Evolutionary conservation across 257 asterid species (phyloP).

Genomic region (Nicotiana undulata): DNA sequence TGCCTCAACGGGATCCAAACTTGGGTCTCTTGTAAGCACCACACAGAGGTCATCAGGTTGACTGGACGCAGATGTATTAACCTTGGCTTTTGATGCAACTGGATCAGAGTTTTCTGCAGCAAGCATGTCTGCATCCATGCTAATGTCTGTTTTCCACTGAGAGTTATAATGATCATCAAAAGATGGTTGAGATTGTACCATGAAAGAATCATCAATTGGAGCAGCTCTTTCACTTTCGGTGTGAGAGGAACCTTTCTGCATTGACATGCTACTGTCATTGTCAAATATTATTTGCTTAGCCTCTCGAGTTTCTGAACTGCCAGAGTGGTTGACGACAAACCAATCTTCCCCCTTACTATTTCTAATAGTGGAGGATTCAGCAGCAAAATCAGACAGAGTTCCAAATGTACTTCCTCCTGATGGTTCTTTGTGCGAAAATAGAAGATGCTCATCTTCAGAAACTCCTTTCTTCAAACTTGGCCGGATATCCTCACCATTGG

Average conservation of each 20-base stretch:
- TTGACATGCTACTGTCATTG: constrained; percentile 16
- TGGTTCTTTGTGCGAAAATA: constrained; percentile 24
- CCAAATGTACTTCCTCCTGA: constrained; percentile 19
- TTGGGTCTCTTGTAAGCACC: constrained; percentile 52
- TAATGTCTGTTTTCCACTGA: constrained; percentile 61
- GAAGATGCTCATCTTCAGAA: constrained; percentile 34
- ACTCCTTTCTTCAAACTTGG: constrained; percentile 31
- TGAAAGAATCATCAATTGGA: constrained; percentile 65
- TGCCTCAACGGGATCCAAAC: constrained; percentile 32
- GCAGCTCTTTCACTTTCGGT: constrained; percentile 27
- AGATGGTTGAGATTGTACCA: constrained; percentile 46
- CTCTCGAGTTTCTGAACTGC: constrained; percentile 19
- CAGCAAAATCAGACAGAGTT: constrained; percentile 34
- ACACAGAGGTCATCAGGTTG: constrained; percentile 75
- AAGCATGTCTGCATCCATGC: constrained; percentile 44
- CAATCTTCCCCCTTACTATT: constrained; percentile 52
- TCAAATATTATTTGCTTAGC: constrained; percentile 23
- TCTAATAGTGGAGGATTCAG: constrained; percentile 38
- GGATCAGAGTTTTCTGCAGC: constrained; percentile 16
- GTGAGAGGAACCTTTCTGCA: constrained; percentile 16
- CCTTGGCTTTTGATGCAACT: constrained; percentile 12
- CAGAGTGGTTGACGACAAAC: constrained; percentile 42
- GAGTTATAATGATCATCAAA: constrained; percentile 29
- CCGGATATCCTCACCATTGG: constrained; percentile 36
- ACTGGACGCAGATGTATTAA: constrained; percentile 5